Percentiles rank a stretch among this genome's conserved stretches.
These are phyloP conservation scores for Ustilago loliicola DNA, from an alignment of 1,284 basidiomycete genomes.

Conservation along the genomic window DNA sequence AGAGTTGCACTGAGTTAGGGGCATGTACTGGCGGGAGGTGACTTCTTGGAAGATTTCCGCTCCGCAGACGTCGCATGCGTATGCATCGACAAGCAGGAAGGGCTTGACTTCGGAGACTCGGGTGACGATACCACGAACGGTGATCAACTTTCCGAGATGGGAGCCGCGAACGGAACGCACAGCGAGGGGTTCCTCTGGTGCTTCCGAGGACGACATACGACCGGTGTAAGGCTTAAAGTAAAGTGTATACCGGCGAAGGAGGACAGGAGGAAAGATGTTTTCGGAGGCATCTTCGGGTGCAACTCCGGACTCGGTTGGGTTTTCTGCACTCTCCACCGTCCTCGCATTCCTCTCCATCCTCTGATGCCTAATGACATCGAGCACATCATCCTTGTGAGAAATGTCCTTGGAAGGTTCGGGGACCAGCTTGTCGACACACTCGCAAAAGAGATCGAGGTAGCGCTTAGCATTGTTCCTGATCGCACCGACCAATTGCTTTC, in stretches of 20 bases:
- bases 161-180: constrained; percentile 89
- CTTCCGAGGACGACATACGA: constrained; percentile 1
- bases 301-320: constrained; percentile 36
- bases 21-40: constrained; percentile 90
- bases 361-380: constrained; percentile 77
- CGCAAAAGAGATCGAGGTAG: constrained; percentile 89
- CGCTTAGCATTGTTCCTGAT: constrained; percentile 89
- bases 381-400: constrained; percentile 74
- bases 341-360: constrained; percentile 87
- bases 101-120: constrained; percentile 99
- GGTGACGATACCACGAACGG: constrained; percentile 96
- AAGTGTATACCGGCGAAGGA: constrained; percentile 93
- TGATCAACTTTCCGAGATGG: constrained; percentile 91
- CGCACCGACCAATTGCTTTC: constrained; percentile 41
- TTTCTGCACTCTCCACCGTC: constrained; percentile 73
- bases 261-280: constrained; percentile 78
- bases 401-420: constrained; percentile 89
- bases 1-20: constrained; percentile 81
- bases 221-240: constrained; percentile 87
- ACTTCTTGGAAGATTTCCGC: constrained; percentile 99
- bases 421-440: constrained; percentile 80
- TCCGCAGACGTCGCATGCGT: constrained; percentile 97
- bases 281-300: constrained; percentile 45
- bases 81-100: constrained; percentile 94
- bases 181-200: constrained; percentile 75